Evolutionary conservation across 2,329 filamentous ascomycete genomes (phyloP).

Genomic region (Dactylonectria estremocensis): DNA sequence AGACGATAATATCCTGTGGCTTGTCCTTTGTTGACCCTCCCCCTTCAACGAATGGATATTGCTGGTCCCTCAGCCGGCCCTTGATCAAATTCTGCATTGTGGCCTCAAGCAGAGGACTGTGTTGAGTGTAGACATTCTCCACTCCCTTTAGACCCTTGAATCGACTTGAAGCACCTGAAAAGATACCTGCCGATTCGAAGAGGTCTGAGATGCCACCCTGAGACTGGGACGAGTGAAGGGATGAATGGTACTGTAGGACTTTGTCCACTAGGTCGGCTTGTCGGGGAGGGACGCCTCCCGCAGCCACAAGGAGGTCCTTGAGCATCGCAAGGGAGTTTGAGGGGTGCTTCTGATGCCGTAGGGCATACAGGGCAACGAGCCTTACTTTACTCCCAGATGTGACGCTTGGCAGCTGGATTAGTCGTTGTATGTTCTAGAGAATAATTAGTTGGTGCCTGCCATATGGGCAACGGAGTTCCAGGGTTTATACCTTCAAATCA

Average conservation of each 20-base stretch:
- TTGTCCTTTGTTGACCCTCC: conserved; percentile 91
- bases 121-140: conserved; percentile 99
- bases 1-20: conserved; percentile 95
- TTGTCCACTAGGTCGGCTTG: conserved; percentile 86
- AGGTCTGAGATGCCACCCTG: conserved; percentile 88
- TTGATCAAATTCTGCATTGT: conserved; percentile 96
- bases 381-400: conserved; percentile 88
- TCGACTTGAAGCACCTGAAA: conserved; percentile 87
- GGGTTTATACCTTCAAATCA: conserved; percentile 82
- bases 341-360: conserved; percentile 91
- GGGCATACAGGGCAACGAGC: conserved; percentile 92
- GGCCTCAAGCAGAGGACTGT: conserved; percentile 88
- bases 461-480: not conserved
- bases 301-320: conserved; percentile 86
- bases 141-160: conserved; percentile 98
- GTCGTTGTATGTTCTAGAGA: conserved; percentile 81
- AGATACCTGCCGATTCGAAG: conserved; percentile 92
- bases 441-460: conserved; percentile 48
- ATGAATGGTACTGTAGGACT: conserved; percentile 87
- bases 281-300: conserved; percentile 83
- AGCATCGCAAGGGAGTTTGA: conserved; percentile 88
- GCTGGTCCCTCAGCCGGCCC: conserved; percentile 85
- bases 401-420: conserved; percentile 86
- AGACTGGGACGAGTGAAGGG: conserved; percentile 84
- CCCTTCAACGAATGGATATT: conserved; percentile 95